A percentile compares a stretch with the other conserved stretches of the same genome.
Evolutionary conservation across 768 basidiomycete species (phyloP).

Genomic region (Scleroderma citrinum): DNA sequence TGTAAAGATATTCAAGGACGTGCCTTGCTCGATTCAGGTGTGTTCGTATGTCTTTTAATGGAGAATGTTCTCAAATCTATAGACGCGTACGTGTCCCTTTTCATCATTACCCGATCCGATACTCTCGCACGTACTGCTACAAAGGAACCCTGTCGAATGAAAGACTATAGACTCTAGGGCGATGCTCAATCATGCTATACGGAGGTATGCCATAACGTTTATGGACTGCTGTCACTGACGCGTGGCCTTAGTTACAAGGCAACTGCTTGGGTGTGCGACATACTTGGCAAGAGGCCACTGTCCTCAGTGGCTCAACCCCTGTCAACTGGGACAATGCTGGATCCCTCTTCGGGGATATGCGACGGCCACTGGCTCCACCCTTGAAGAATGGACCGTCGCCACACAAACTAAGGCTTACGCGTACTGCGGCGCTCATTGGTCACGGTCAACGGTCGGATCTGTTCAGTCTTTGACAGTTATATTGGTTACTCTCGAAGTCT

Average conservation of each 20-base stretch:
- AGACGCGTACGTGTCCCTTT: neutral
- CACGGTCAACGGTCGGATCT: neutral
- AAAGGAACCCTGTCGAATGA: conserved; percentile 5
- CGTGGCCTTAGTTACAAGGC: neutral
- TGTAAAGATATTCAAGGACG: neutral
- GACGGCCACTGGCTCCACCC: too few relatives aligned
- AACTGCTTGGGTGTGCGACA: neutral
- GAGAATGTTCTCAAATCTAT: neutral
- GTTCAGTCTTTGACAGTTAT: neutral
- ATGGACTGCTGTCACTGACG: conserved; percentile 9
- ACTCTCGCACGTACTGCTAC: neutral
- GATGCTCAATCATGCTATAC: conserved; percentile 6
- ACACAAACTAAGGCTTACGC: too few relatives aligned
- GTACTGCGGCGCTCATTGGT: too few relatives aligned
- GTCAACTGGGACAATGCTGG: too few relatives aligned
- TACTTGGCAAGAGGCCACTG: neutral
- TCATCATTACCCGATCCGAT: neutral
- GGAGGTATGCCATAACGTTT: conserved; percentile 3
- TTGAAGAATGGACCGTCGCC: too few relatives aligned
- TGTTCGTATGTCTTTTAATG: neutral
- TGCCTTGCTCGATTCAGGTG: neutral
- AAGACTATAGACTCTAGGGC: neutral
- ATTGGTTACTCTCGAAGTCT: neutral
- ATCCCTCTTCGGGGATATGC: neutral
- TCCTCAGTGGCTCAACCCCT: neutral